phyloP scores from a whole-genome alignment of 2,329 filamentous ascomycete species.

The Cryphonectria japonica region DNA sequence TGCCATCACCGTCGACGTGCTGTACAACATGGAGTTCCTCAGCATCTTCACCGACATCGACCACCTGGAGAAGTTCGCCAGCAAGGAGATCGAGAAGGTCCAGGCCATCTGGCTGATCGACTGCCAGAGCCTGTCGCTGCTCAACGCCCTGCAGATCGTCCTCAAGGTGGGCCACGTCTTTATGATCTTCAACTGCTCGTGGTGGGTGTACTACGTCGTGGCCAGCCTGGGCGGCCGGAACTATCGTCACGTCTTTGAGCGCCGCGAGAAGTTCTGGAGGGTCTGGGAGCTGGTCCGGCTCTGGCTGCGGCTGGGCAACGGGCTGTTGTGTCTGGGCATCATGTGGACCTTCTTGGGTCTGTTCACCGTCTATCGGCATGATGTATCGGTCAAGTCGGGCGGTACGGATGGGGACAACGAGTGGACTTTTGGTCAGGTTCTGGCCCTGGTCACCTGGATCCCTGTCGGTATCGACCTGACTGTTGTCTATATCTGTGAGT shows the following conservation, averaged over 20 bases:
- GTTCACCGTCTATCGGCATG: constrained; percentile 35
- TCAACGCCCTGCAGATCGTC: constrained; percentile 9
- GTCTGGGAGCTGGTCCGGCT: constrained; percentile 17
- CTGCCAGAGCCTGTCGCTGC: constrained; percentile 23
- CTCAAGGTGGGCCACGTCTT: constrained; percentile 23
- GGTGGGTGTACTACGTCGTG: constrained; percentile 29
- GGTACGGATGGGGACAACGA: constrained; percentile 33
- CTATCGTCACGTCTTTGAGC: neutral
- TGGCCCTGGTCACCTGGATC: constrained; percentile 38
- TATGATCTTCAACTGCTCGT: constrained; percentile 28
- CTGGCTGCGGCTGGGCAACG: constrained; percentile 29
- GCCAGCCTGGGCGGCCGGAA: constrained; percentile 12
- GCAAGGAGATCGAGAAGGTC: constrained; percentile 2
- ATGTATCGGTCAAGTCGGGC: constrained; percentile 30
- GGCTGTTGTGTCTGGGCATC: constrained; percentile 29
- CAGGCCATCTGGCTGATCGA: constrained; percentile 23
- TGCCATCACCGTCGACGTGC: constrained; percentile 27
- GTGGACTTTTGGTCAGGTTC: constrained; percentile 40
- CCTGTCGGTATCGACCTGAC: constrained; percentile 37
- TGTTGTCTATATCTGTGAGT: constrained; percentile 36
- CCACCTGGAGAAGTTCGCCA: constrained; percentile 5
- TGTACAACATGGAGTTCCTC: constrained; percentile 30
- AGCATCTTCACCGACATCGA: neutral
- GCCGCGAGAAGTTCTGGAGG: constrained; percentile 1
- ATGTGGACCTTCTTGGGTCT: constrained; percentile 38